phyloP scores from a whole-genome alignment of 1,139 yeast species.

The Pichia sp. region DNA sequence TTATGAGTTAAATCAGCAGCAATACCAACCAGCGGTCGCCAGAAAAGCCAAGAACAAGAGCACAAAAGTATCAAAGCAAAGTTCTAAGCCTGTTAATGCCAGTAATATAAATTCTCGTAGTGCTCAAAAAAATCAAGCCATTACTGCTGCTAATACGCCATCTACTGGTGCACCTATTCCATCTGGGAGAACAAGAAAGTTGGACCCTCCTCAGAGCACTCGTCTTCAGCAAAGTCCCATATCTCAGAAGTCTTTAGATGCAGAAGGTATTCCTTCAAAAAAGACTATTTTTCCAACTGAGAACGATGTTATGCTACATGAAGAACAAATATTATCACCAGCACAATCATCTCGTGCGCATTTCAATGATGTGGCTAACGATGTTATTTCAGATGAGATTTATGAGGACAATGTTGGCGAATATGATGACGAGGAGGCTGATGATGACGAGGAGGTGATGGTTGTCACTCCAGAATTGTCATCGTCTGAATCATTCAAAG shows the following conservation, averaged over 20 bases:
- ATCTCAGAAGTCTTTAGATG: neutral
- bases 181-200: neutral
- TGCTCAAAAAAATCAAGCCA: neutral
- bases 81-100: neutral
- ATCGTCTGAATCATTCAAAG: conserved; percentile 6
- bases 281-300: neutral
- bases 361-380: neutral
- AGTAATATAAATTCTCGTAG: neutral
- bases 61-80: neutral
- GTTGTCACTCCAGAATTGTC: conserved; percentile 9
- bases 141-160: neutral
- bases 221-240: neutral
- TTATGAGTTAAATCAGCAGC: neutral
- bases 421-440: neutral
- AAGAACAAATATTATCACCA: neutral
- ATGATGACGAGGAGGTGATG: conserved; percentile 8
- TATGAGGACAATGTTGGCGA: neutral
- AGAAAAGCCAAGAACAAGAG: neutral
- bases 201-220: neutral
- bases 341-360: neutral
- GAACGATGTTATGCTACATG: neutral
- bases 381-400: neutral
- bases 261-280: neutral
- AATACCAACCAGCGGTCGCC: neutral
- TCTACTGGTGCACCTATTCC: neutral